Evolutionary conservation across 139 green algal genomes (phyloP).

Genomic region (Yamagishiella unicocca): DNA sequence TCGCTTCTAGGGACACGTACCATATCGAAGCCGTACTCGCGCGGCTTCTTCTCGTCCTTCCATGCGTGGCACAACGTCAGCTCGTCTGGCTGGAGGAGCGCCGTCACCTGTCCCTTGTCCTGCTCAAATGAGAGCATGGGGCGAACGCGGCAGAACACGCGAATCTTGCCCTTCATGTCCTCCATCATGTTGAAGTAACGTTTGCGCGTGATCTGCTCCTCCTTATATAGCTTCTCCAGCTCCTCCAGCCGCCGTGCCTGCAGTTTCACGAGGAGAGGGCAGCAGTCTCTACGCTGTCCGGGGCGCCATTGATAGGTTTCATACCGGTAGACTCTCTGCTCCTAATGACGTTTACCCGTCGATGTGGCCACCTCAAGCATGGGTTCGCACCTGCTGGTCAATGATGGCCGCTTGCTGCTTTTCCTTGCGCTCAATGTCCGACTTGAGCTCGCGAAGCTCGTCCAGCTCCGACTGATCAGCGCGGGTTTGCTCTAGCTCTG

Average conservation of each 20-base stretch:
- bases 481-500: conserved; percentile 64
- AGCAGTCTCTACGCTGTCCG: too few species aligned
- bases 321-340: too few species aligned
- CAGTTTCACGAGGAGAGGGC: too few species aligned
- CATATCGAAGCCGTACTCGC: conserved; percentile 94
- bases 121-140: conserved; percentile 91
- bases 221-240: conserved; percentile 94
- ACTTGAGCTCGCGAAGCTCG: conserved; percentile 93
- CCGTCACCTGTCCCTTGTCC: conserved; percentile 65
- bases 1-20: conserved; percentile 40
- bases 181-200: conserved; percentile 91
- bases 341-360: too few species aligned
- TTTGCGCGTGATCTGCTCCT: conserved; percentile 86
- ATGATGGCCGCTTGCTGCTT: conserved; percentile 91
- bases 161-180: conserved; percentile 98
- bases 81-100: conserved; percentile 81
- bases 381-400: conserved; percentile 70
- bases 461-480: conserved; percentile 86
- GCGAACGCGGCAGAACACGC: conserved; percentile 92
- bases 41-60: conserved; percentile 92
- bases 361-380: too few species aligned
- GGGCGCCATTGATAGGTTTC: too few species aligned
- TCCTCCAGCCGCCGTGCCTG: conserved; percentile 90
- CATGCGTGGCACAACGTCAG: conserved; percentile 92
- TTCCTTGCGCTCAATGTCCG: conserved; percentile 93